These are phyloP conservation scores for Bondarzewia mesenterica DNA, from an alignment of 1,284 basidiomycete species.

Conservation along the genomic window DNA sequence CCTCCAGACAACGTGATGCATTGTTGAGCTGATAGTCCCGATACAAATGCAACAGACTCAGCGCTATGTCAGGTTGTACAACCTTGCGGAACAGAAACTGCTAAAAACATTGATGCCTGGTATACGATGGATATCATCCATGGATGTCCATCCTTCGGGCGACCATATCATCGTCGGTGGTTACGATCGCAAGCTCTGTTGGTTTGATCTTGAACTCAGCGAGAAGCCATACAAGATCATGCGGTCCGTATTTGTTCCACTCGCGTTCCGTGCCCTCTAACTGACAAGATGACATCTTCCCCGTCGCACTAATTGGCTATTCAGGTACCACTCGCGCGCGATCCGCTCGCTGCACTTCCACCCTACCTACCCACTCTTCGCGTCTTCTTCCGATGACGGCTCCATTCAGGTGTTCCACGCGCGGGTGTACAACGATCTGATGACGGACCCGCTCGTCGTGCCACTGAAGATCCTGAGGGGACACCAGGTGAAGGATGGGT, in stretches of 20 bases:
- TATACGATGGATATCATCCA: constrained; percentile 92
- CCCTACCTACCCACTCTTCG: constrained; percentile 91
- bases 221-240: constrained; percentile 96
- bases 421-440: constrained; percentile 88
- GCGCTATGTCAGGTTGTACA: constrained; percentile 93
- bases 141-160: constrained; percentile 94
- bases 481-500: constrained; percentile 75
- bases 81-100: constrained; percentile 88
- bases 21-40: constrained; percentile 9
- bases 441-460: constrained; percentile 95
- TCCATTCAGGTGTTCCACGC: constrained; percentile 96
- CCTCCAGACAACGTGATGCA: not conserved
- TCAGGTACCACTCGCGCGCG: constrained; percentile 90
- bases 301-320: no score
- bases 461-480: constrained; percentile 94
- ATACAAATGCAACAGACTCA: constrained; percentile 60
- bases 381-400: constrained; percentile 94
- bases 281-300: no score
- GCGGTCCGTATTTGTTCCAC: constrained; percentile 38
- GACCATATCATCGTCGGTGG: constrained; percentile 96
- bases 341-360: constrained; percentile 91
- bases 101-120: constrained; percentile 91
- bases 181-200: constrained; percentile 95
- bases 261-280: constrained; percentile 2
- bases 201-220: constrained; percentile 97